These are phyloP conservation scores for Talaromyces marneffei DNA, from an alignment of 2,329 filamentous ascomycete species.

Conservation along the genomic window DNA sequence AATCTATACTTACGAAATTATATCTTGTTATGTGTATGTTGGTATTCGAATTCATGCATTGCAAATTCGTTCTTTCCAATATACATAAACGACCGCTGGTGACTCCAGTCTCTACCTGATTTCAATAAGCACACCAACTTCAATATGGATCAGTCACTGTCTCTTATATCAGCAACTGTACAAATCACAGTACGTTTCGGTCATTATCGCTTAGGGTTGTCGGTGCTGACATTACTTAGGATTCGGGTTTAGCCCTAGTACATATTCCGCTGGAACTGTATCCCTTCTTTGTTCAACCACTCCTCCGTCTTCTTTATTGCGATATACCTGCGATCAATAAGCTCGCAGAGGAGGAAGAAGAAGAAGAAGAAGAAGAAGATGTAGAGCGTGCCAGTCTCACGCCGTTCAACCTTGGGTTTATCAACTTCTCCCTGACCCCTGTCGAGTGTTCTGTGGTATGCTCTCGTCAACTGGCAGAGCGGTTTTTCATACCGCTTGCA, in stretches of 20 bases:
- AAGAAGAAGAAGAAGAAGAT: slow-evolving; percentile 36
- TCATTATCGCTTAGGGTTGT: neutral
- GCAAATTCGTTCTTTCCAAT: neutral
- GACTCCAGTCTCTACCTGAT: neutral
- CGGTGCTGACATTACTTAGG: slow-evolving; percentile 47
- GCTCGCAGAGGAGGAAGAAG: slow-evolving; percentile 38
- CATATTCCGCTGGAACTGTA: slow-evolving; percentile 81
- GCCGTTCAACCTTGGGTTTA: slow-evolving; percentile 60
- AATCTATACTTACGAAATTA: neutral
- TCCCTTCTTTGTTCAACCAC: slow-evolving; percentile 72
- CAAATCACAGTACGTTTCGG: slow-evolving; percentile 26
- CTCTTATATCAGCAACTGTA: slow-evolving; percentile 28
- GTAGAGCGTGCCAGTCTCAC: slow-evolving; percentile 23
- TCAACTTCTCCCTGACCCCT: slow-evolving; percentile 89
- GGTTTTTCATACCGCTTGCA: slow-evolving; percentile 70
- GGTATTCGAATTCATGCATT: neutral
- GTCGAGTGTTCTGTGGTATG: slow-evolving; percentile 92
- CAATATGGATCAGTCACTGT: slow-evolving; percentile 26
- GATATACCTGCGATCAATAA: slow-evolving; percentile 32
- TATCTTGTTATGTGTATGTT: neutral
- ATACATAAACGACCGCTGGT: neutral
- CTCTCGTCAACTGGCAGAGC: slow-evolving; percentile 64
- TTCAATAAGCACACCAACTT: neutral
- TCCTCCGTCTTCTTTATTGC: slow-evolving; percentile 78
- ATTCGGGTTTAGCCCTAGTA: slow-evolving; percentile 79